Percentiles rank a stretch among this genome's conserved stretches.
Evolutionary conservation across 129 eudicot species (phyloP).

Genomic region (Flaveria bidentis): DNA sequence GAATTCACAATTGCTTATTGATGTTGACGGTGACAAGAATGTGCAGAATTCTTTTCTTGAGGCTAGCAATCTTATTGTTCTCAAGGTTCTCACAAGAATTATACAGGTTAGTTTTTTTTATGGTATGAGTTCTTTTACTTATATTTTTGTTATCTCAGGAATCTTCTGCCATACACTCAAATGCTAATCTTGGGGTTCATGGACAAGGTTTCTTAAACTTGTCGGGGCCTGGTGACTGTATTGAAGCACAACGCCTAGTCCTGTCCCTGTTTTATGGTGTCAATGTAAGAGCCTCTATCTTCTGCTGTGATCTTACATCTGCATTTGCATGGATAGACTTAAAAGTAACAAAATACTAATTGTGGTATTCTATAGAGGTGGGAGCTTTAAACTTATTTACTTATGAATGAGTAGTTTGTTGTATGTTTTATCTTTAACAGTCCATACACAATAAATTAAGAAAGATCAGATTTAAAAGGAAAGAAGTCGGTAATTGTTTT

Average conservation of each 20-base stretch:
- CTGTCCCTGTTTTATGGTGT: conserved; percentile 86
- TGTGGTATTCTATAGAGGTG: conserved; percentile 1
- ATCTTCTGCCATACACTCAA: conserved; percentile 83
- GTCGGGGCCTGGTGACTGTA: conserved; percentile 88
- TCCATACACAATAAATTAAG: not conserved
- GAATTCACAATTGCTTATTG: conserved; percentile 78
- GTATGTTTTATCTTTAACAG: not conserved
- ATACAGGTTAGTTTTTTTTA: not conserved
- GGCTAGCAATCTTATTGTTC: conserved; percentile 96
- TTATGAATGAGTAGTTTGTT: not conserved
- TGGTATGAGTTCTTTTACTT: conserved; percentile 23
- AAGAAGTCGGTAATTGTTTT: not conserved
- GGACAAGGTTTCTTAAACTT: conserved; percentile 96
- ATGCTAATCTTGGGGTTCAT: conserved; percentile 95
- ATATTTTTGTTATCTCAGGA: conserved; percentile 47
- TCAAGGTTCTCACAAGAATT: conserved; percentile 57
- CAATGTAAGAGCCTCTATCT: conserved; percentile 55
- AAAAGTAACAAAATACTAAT: conserved; percentile 4
- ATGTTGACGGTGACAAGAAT: conserved; percentile 87
- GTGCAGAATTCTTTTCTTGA: conserved; percentile 92
- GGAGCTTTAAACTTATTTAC: not conserved
- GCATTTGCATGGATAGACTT: conserved; percentile 13
- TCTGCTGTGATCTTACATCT: conserved; percentile 19
- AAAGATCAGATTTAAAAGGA: conserved; percentile 3
- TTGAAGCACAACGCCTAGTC: conserved; percentile 92